A percentile compares a stretch with the other conserved stretches of the same genome.
phyloP scores from a whole-genome alignment of 495 filamentous ascomycete species.

The Platismatia glauca region DNA sequence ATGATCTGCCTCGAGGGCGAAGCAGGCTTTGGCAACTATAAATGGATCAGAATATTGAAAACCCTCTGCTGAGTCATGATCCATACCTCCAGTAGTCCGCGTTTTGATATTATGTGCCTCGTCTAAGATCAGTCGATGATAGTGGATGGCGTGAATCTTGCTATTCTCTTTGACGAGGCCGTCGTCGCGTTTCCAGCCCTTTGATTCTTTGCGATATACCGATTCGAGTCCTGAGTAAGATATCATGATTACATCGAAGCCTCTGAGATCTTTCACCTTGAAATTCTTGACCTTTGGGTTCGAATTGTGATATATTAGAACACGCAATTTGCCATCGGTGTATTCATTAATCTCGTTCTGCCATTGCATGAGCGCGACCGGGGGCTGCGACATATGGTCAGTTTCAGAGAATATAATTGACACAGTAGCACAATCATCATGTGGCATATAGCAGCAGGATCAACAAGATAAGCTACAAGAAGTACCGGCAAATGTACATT shows the following conservation, averaged over 20 bases:
- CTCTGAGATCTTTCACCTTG: conserved; percentile 59
- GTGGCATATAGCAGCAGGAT: background rate
- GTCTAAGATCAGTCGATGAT: conserved; percentile 87
- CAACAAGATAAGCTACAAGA: background rate
- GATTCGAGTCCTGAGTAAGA: conserved; percentile 92
- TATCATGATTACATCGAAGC: conserved; percentile 89
- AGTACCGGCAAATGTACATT: background rate
- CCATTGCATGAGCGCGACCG: conserved; percentile 97
- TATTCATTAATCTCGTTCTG: conserved; percentile 86
- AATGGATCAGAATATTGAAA: background rate
- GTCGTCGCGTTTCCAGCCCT: conserved; percentile 75
- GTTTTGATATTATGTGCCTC: conserved; percentile 95
- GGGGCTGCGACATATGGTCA: conserved; percentile 40
- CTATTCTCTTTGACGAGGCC: conserved; percentile 73
- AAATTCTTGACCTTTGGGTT: conserved; percentile 73
- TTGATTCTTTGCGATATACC: conserved; percentile 82
- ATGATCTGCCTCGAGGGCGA: conserved; percentile 73
- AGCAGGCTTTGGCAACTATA: conserved; percentile 73
- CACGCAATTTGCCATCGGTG: conserved; percentile 79
- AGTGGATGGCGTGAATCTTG: conserved; percentile 72
- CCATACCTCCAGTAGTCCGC: conserved; percentile 58
- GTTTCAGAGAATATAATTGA: background rate
- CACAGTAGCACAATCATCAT: background rate
- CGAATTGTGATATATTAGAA: conserved; percentile 80
- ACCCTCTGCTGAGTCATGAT: background rate